Evolutionary conservation across 495 filamentous ascomycete genomes (phyloP).

Genomic region (Talaromyces wortmannii): DNA sequence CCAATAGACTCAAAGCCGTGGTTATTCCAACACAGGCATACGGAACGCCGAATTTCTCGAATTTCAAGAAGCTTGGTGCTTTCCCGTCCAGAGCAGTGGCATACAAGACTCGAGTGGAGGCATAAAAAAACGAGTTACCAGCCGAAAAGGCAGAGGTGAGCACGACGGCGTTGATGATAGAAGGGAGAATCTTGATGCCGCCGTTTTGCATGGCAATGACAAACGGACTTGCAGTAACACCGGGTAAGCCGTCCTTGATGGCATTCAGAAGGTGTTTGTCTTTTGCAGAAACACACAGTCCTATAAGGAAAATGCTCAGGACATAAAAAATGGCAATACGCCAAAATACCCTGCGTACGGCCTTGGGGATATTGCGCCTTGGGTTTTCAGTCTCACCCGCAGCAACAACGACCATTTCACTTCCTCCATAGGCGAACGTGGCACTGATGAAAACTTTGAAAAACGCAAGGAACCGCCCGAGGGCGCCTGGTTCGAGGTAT

Average conservation of each 20-base stretch:
- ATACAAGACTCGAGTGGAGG: constrained; percentile 68
- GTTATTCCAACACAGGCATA: constrained; percentile 45
- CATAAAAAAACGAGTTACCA: constrained; percentile 77
- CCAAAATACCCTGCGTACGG: constrained; percentile 77
- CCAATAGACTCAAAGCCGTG: constrained; percentile 41
- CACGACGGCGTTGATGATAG: constrained; percentile 72
- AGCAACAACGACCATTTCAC: constrained; percentile 66
- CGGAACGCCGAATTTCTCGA: constrained; percentile 56
- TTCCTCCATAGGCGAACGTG: constrained; percentile 42
- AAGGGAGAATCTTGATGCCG: constrained; percentile 57
- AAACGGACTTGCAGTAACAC: constrained; percentile 53
- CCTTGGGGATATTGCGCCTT: constrained; percentile 66
- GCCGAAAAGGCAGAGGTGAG: constrained; percentile 60
- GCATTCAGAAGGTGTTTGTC: constrained; percentile 47
- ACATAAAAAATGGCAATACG: constrained; percentile 81
- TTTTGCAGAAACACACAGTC: constrained; percentile 44
- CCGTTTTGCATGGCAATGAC: constrained; percentile 54
- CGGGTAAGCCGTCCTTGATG: constrained; percentile 30
- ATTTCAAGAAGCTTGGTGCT: constrained; percentile 59
- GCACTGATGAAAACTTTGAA: constrained; percentile 33
- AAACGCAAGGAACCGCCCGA: constrained; percentile 34
- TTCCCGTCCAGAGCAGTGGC: constrained; percentile 58
- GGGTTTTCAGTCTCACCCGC: constrained; percentile 78
- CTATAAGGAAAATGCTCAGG: constrained; percentile 47
- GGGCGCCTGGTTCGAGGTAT: constrained; percentile 24